phyloP scores from a whole-genome alignment of 1,284 basidiomycete genomes.

The Apiotrichum porosum region DNA sequence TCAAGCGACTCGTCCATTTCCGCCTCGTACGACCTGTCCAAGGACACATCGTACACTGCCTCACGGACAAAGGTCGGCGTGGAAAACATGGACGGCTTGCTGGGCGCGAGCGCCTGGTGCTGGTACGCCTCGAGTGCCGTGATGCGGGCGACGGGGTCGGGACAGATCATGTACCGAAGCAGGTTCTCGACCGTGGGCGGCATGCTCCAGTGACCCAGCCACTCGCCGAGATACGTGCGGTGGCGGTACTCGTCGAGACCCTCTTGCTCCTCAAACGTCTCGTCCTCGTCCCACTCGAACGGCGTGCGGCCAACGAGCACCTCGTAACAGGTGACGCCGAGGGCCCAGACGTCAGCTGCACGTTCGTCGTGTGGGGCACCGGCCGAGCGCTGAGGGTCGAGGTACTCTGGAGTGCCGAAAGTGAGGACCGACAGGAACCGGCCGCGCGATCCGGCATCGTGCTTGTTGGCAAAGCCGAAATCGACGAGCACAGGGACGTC shows the following conservation, averaged over 20 bases:
- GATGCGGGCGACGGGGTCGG: slow-evolving; percentile 37
- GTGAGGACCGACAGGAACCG: slow-evolving; percentile 76
- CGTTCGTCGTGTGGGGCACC: slow-evolving; percentile 85
- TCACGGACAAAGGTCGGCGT: slow-evolving; percentile 46
- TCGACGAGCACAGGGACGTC: slow-evolving; percentile 79
- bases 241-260: slow-evolving; percentile 78
- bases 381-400: slow-evolving; percentile 79
- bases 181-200: slow-evolving; percentile 47
- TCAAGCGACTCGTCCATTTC: neutral
- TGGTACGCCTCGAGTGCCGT: slow-evolving; percentile 42
- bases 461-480: slow-evolving; percentile 79
- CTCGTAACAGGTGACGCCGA: slow-evolving; percentile 89
- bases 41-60: slow-evolving; percentile 18
- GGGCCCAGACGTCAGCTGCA: slow-evolving; percentile 85
- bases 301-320: slow-evolving; percentile 84
- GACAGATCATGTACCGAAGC: slow-evolving; percentile 41
- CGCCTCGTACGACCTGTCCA: neutral
- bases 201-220: slow-evolving; percentile 73
- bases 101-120: slow-evolving; percentile 27
- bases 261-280: slow-evolving; percentile 71
- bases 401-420: slow-evolving; percentile 90
- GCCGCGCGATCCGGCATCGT: slow-evolving; percentile 36
- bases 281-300: slow-evolving; percentile 76
- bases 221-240: slow-evolving; percentile 70
- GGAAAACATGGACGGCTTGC: slow-evolving; percentile 28